These are phyloP conservation scores for Fusarium continuum DNA, from an alignment of 2,329 filamentous ascomycete genomes.

Conservation along the genomic window DNA sequence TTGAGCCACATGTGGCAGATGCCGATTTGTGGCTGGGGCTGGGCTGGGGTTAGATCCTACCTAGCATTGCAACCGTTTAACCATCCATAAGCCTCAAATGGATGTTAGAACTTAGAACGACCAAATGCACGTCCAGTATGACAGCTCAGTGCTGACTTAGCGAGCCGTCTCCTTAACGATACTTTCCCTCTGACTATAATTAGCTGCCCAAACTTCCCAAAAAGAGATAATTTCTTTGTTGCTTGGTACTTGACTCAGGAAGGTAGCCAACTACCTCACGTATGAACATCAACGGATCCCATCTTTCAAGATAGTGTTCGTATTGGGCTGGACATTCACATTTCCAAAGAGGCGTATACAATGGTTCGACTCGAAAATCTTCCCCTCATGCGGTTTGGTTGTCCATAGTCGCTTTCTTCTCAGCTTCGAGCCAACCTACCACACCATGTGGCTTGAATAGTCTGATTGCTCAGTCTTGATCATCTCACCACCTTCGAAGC, in stretches of 20 bases:
- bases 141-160: too few relatives aligned
- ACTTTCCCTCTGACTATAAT: too few relatives aligned
- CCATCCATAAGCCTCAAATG: background rate
- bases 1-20: constrained; percentile 36
- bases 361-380: background rate
- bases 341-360: background rate
- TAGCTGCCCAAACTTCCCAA: too few relatives aligned
- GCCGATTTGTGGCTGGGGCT: background rate
- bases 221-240: too few relatives aligned
- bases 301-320: background rate
- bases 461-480: constrained; percentile 22
- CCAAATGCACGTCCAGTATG: too few relatives aligned
- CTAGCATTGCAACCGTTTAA: too few relatives aligned
- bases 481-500: constrained; percentile 20
- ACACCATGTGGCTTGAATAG: constrained; percentile 9
- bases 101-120: too few relatives aligned
- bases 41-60: background rate
- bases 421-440: background rate
- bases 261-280: background rate
- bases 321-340: background rate
- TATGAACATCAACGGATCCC: background rate
- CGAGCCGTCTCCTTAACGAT: too few relatives aligned
- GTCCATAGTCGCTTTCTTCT: background rate
- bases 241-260: background rate
- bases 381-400: background rate